phyloP scores from a whole-genome alignment of 495 filamentous ascomycete genomes.

The Penicillium angulare region DNA sequence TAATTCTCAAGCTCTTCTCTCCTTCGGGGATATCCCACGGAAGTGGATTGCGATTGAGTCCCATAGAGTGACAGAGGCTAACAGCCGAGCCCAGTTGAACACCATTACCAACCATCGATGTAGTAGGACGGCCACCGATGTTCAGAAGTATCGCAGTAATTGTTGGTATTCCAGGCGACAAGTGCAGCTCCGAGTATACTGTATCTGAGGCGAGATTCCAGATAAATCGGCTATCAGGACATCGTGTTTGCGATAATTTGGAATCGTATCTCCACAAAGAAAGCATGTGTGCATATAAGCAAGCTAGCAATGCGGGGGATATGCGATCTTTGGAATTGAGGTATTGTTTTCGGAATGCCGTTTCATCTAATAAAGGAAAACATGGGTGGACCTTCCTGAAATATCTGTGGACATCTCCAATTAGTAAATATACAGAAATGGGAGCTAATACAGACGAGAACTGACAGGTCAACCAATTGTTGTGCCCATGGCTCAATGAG shows the following conservation, averaged over 20 bases:
- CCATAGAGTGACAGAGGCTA: slow-evolving; percentile 33
- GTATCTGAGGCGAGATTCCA: slow-evolving; percentile 37
- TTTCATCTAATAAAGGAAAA: slow-evolving; percentile 41
- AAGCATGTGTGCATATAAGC: slow-evolving; percentile 34
- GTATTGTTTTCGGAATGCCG: slow-evolving; percentile 22
- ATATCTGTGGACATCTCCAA: slow-evolving; percentile 17
- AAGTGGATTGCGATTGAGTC: slow-evolving; percentile 33
- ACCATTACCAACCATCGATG: slow-evolving; percentile 37
- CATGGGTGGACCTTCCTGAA: slow-evolving; percentile 35
- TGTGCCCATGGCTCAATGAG: slow-evolving; percentile 35
- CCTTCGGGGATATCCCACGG: slow-evolving; percentile 31
- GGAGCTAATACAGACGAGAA: neutral
- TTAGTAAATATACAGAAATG: neutral
- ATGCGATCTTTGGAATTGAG: slow-evolving; percentile 22
- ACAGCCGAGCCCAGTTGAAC: slow-evolving; percentile 33
- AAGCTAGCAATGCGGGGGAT: slow-evolving; percentile 33
- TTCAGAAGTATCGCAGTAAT: slow-evolving; percentile 34
- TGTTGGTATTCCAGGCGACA: slow-evolving; percentile 35
- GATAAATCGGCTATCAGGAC: slow-evolving; percentile 33
- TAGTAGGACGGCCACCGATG: slow-evolving; percentile 34
- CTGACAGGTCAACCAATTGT: slow-evolving; percentile 28
- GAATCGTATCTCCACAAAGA: slow-evolving; percentile 29
- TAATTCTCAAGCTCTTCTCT: slow-evolving; percentile 31
- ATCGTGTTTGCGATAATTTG: slow-evolving; percentile 12
- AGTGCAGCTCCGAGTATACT: slow-evolving; percentile 31